A percentile compares a stretch with the other conserved stretches of the same genome.
Conservation (phyloP, 176 grass and related monocot species). For the Hordeum marinum region DNA sequence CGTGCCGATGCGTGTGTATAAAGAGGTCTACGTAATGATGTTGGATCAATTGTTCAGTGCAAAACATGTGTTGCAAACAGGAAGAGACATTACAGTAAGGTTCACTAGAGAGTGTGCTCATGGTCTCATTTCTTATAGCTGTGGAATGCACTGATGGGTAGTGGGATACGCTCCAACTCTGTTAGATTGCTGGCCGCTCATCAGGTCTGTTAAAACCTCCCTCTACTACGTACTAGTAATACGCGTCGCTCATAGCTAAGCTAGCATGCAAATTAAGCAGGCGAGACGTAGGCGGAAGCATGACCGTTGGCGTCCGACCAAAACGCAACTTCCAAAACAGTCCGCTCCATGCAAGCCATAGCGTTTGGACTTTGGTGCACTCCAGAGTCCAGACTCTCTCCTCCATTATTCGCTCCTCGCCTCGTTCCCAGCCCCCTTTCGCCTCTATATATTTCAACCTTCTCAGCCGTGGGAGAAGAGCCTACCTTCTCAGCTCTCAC, state of each 20-base stretch:
- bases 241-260: neutral
- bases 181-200: neutral
- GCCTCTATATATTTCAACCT: slow-evolving; percentile 33
- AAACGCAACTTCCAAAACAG: slow-evolving; percentile 19
- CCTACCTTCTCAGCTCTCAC: neutral
- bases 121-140: neutral
- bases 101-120: too few species aligned
- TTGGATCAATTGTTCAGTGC: neutral
- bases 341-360: neutral
- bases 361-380: slow-evolving; percentile 21
- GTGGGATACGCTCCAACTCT: neutral
- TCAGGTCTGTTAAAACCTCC: neutral
- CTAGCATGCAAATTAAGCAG: neutral
- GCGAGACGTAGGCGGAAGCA: slow-evolving; percentile 7
- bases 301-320: slow-evolving; percentile 46
- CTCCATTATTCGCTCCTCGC: slow-evolving; percentile 31
- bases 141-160: neutral
- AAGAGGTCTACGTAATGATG: neutral
- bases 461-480: neutral
- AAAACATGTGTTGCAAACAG: neutral
- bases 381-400: neutral
- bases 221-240: neutral
- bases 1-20: too few species aligned
- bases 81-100: neutral
- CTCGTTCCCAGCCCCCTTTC: neutral